Evolutionary conservation across 1,284 basidiomycete genomes (phyloP).

Genomic region (Mixia osmundae): DNA sequence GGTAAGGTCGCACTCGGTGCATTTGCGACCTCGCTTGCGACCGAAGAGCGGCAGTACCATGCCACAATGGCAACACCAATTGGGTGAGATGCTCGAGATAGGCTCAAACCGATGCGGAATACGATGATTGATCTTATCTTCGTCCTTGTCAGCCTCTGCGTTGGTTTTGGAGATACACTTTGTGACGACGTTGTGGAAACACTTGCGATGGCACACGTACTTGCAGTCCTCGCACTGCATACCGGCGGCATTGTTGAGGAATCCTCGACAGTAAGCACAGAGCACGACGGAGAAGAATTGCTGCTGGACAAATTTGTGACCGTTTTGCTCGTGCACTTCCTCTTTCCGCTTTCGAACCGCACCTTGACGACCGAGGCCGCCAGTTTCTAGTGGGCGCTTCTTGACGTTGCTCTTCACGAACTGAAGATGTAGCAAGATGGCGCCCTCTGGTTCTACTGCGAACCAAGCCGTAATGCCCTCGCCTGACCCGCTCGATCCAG

Average conservation of each 20-base stretch:
- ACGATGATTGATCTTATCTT: slow-evolving; percentile 96
- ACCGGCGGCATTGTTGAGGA: slow-evolving; percentile 85
- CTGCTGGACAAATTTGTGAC: slow-evolving; percentile 87
- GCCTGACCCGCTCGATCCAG: neutral
- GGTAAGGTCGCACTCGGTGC: slow-evolving; percentile 85
- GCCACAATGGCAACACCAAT: slow-evolving; percentile 99
- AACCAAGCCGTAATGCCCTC: slow-evolving; percentile 96
- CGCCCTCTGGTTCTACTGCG: slow-evolving; percentile 90
- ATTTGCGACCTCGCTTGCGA: slow-evolving; percentile 85
- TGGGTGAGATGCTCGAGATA: slow-evolving; percentile 88
- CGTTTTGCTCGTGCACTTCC: slow-evolving; percentile 98
- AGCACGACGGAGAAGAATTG: slow-evolving; percentile 93
- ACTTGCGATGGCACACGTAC: slow-evolving; percentile 98
- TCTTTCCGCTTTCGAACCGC: slow-evolving; percentile 94
- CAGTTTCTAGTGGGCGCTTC: slow-evolving; percentile 70
- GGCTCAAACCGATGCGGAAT: slow-evolving; percentile 97
- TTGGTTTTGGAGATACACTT: slow-evolving; percentile 98
- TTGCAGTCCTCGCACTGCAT: slow-evolving; percentile 99
- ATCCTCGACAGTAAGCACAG: slow-evolving; percentile 93
- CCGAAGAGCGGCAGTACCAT: slow-evolving; percentile 95
- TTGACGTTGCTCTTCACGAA: slow-evolving; percentile 95
- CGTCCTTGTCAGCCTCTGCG: slow-evolving; percentile 78
- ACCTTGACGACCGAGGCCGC: slow-evolving; percentile 87
- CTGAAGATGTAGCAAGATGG: slow-evolving; percentile 59
- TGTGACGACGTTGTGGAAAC: slow-evolving; percentile 94